Evolutionary conservation across 805 yeast genomes (phyloP).

Genomic region (Sungouiella thailandica): DNA sequence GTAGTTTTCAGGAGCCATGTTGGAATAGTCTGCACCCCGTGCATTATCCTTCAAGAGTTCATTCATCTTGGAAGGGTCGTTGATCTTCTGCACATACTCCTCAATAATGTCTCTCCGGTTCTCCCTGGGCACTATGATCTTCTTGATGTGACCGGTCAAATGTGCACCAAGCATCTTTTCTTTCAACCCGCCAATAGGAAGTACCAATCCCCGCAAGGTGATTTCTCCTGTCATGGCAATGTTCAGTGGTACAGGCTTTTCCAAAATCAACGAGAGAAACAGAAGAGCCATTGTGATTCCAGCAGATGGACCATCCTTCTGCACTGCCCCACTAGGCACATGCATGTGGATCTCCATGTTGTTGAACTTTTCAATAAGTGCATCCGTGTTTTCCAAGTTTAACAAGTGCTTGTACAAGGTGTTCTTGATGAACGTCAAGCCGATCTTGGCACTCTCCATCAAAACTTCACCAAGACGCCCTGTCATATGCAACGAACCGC

Average conservation of each 20-base stretch:
- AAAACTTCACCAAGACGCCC: slow-evolving; percentile 81
- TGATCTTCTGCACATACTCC: slow-evolving; percentile 39
- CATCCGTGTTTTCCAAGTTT: slow-evolving; percentile 25
- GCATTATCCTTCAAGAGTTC: slow-evolving; percentile 35
- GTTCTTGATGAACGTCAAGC: slow-evolving; percentile 65
- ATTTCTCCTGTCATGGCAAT: slow-evolving; percentile 88
- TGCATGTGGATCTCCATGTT: slow-evolving; percentile 53
- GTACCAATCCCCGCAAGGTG: slow-evolving; percentile 68
- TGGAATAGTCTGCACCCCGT: slow-evolving; percentile 20
- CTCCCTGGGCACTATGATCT: slow-evolving; percentile 65
- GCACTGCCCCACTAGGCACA: slow-evolving; percentile 45
- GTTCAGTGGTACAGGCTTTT: slow-evolving; percentile 39
- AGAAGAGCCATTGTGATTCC: slow-evolving; percentile 47
- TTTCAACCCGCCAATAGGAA: slow-evolving; percentile 78
- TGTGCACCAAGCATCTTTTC: slow-evolving; percentile 80
- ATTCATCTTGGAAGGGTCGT: slow-evolving; percentile 29
- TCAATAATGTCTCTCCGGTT: slow-evolving; percentile 67
- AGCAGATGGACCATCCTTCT: slow-evolving; percentile 47
- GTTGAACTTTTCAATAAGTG: slow-evolving; percentile 41
- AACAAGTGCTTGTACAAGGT: slow-evolving; percentile 35
- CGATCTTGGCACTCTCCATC: slow-evolving; percentile 77
- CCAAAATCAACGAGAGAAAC: slow-evolving; percentile 39
- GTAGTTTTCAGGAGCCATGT: slow-evolving; percentile 46
- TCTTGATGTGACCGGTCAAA: slow-evolving; percentile 50
- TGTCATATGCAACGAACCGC: slow-evolving; percentile 52